phyloP scores from a whole-genome alignment of 345 rosid genomes.

The Iberis pinnata region DNA sequence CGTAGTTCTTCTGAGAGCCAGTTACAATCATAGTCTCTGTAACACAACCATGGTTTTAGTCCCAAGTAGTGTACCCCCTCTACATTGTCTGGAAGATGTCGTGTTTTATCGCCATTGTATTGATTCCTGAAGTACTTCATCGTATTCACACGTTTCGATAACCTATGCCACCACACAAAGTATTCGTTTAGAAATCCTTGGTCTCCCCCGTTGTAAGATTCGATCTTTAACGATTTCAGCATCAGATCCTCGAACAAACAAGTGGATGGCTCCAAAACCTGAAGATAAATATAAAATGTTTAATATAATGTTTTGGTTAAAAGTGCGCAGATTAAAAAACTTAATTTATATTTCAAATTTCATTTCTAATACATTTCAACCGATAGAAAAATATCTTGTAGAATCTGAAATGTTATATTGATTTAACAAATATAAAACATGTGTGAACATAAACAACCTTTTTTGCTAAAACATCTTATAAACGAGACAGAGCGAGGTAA shows the following conservation, averaged over 20 bases:
- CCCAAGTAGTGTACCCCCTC: constrained; percentile 68
- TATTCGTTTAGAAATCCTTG: constrained; percentile 77
- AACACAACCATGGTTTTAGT: constrained; percentile 88
- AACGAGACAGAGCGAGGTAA: too few relatives aligned
- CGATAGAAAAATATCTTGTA: too few relatives aligned
- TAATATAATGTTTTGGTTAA: too few relatives aligned
- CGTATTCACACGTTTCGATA: constrained; percentile 44
- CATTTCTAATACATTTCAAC: too few relatives aligned
- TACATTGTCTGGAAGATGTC: background rate
- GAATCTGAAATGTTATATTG: too few relatives aligned
- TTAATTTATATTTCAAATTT: background rate
- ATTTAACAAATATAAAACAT: too few relatives aligned
- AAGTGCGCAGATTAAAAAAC: too few relatives aligned
- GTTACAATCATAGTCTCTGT: constrained; percentile 81
- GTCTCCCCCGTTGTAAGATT: constrained; percentile 79
- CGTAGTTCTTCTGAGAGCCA: constrained; percentile 46
- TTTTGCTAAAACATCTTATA: too few relatives aligned
- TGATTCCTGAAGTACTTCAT: constrained; percentile 38
- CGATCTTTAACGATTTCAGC: constrained; percentile 32
- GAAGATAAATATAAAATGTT: too few relatives aligned
- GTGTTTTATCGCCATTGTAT: background rate
- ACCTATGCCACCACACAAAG: constrained; percentile 86
- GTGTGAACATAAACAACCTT: too few relatives aligned
- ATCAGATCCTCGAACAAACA: constrained; percentile 58
- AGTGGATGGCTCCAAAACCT: constrained; percentile 62